A percentile compares a stretch with the other conserved stretches of the same genome.
These are phyloP conservation scores for Tremellales sp. DNA, from an alignment of 1,284 basidiomycete genomes.

Conservation along the genomic window DNA sequence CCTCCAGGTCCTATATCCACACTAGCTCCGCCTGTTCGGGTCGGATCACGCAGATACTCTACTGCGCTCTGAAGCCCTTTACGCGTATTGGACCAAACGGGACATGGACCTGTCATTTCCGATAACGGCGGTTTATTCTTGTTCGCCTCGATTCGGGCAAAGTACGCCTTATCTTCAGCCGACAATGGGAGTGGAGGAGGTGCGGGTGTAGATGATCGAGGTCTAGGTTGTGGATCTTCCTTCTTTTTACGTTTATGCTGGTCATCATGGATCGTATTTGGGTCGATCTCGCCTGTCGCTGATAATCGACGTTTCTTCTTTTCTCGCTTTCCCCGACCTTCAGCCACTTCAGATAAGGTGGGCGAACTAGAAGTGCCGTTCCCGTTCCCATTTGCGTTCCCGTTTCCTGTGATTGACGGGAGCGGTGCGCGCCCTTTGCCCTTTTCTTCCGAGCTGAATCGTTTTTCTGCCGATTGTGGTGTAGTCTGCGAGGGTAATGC, in stretches of 20 bases:
- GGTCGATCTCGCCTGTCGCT: constrained; percentile 22
- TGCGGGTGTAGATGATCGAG: too few relatives aligned
- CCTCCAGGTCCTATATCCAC: constrained; percentile 38
- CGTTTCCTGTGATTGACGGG: background rate
- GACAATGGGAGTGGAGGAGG: too few relatives aligned
- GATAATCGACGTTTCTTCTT: constrained; percentile 35
- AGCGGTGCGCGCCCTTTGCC: background rate
- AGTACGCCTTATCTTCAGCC: constrained; percentile 20
- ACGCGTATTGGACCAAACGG: constrained; percentile 40
- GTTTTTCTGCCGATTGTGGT: background rate
- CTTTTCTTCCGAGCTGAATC: background rate
- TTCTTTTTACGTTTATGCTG: constrained; percentile 5
- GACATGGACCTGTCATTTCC: constrained; percentile 25
- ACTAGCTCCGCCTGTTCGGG: constrained; percentile 28
- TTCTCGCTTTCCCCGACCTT: constrained; percentile 20
- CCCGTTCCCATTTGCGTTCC: background rate
- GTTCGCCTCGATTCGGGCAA: constrained; percentile 23
- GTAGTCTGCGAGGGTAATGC: too few relatives aligned
- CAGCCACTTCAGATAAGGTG: constrained; percentile 6
- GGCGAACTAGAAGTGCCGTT: background rate
- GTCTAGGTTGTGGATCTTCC: too few relatives aligned
- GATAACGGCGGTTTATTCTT: constrained; percentile 12
- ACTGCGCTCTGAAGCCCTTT: constrained; percentile 23
- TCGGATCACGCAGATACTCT: constrained; percentile 35
- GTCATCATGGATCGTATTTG: constrained; percentile 17